Base-by-base conservation (phyloP, 108 stramenopile species). In the Epithemia pelagica region DNA sequence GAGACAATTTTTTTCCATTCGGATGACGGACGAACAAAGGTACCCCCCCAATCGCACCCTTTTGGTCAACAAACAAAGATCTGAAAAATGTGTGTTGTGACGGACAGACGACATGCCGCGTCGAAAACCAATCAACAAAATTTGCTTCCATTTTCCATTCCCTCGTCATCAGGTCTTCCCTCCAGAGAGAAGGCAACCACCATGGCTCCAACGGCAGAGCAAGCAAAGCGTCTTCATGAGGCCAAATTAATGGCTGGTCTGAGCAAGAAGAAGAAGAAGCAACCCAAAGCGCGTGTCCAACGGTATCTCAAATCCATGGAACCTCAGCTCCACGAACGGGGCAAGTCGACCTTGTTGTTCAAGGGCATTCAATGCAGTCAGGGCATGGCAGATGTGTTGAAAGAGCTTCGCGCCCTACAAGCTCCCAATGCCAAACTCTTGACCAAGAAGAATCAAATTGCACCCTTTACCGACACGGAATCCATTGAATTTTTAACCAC, bases 301-400 rank as follows among this genome's bases (percentile, higher is more conserved):
- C 78, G 95, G 7, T 95, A 95, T 58, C 75, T 95, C 53, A 93
- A 92, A 66, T 77, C 80, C 24, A 76, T 72, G 27, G 95, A 92
- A 75, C 65, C 91, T 10, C 72, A 89, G 52, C 68, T 95, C 21
- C 61, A 71, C 10, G 91, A 95, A 65, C 82, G 84, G 0, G 88
- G 86, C 52, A 90, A 89, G 59, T 59, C 32, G 2, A 69, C 90
- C 20, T 77, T 95, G n/a, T 75, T 95, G n/a, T 72, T 95, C 31
- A 91, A 93, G 65, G 95, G 95, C 2, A 90, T 91, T 28, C 72
- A 82, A 73, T 92, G 91, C 71, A 85, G 83, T 59, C 85, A 95
- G 62, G 73, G 80, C 58, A 95, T 95, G 95, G 68, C 78, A 25
- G 80, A 83, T 21, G 79, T 92, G 0, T 65, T 95, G 52, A 87